Evolutionary conservation across 2,329 filamentous ascomycete species (phyloP).

Genomic region (Tympanopsis confertula): DNA sequence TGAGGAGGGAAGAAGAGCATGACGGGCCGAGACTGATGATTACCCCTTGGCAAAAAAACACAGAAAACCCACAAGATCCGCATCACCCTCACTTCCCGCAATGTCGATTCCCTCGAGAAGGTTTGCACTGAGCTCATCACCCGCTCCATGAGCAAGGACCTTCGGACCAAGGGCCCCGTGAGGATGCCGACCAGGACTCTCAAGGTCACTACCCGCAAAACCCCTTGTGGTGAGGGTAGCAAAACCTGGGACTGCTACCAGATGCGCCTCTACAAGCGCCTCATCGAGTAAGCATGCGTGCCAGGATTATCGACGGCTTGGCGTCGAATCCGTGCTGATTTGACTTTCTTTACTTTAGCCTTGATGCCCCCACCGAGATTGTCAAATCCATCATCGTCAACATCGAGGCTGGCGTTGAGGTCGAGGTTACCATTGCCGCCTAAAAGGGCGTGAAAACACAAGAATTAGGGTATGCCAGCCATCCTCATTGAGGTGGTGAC

Average conservation of each 20-base stretch:
- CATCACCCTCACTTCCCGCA: conserved; percentile 63
- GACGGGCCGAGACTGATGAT: no score
- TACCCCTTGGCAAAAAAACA: no score
- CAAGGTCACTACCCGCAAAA: conserved; percentile 26
- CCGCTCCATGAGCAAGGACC: conserved; percentile 66
- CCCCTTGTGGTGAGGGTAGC: conserved; percentile 85
- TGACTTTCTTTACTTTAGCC: conserved; percentile 28
- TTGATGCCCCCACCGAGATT: conserved; percentile 94
- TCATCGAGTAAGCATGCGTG: conserved; percentile 64
- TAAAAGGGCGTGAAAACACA: no score
- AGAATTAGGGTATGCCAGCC: no score
- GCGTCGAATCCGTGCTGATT: not conserved
- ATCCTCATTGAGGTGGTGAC: no score
- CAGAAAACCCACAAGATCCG: conserved; percentile 86
- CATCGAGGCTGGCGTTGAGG: conserved; percentile 87
- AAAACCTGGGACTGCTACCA: conserved; percentile 99
- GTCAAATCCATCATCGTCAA: conserved; percentile 96
- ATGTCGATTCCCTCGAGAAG: conserved; percentile 65
- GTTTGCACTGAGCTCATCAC: conserved; percentile 70
- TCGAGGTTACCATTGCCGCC: conserved; percentile 84
- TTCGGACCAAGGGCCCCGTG: conserved; percentile 68
- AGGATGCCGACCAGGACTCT: conserved; percentile 68
- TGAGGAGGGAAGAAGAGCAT: not conserved
- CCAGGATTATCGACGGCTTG: not conserved
- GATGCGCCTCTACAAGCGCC: conserved; percentile 98